Evolutionary conservation across 192 early-diverging fungal genomes (phyloP), one percentile per base, ranked within the genome.

Genomic region (Irineochytrium annulatum): DNA sequence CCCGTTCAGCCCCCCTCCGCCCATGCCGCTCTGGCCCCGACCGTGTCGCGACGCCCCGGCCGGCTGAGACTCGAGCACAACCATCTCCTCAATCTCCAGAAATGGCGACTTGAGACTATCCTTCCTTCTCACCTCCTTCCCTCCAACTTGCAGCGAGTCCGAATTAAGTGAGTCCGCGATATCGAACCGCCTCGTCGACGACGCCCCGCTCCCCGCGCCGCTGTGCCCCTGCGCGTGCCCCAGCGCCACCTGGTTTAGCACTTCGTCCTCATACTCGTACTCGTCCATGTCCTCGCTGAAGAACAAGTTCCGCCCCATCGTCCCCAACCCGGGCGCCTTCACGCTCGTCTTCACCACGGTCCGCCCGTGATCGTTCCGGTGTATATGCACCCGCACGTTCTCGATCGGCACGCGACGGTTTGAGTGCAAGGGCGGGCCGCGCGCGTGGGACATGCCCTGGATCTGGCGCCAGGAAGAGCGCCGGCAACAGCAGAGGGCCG

Each of bases 321-420:
- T 64, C 62, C n/a, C 37, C 53, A 33, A 51, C 55, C 31, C 57
- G 28, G 28, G 56, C 54, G 19, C 52, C 52, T 3, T 43, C 51
- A 60, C 19, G 14, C 34, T 31, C 13, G 57, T 61, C 37, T 54
- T 67, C 2, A 67, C 49, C 16, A 67, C 49, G 0, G 65, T 67
- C 51, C 65, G 45, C 6, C 65, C 65, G 26, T 39, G 16, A 14
- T 17, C 0, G 39, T 67, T 57, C 37, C 57, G 41, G 14, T 41
- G 44, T 20, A 67, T 67, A 30, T 53, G 24, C 8, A 67, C 65
- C n/a, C 65, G 65, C 4, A 67, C 65, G 30, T 55, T 55, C 52
- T 67, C 65, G 14, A 45, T 17, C 22, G 2, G 22, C 34, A 27
- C 48, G 6, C 27, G 17, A 31, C 55, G 55, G 19, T 37, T 27